Evolutionary conservation across 768 basidiomycete genomes (phyloP).

Genomic region (Pleurotus tuoliensis): DNA sequence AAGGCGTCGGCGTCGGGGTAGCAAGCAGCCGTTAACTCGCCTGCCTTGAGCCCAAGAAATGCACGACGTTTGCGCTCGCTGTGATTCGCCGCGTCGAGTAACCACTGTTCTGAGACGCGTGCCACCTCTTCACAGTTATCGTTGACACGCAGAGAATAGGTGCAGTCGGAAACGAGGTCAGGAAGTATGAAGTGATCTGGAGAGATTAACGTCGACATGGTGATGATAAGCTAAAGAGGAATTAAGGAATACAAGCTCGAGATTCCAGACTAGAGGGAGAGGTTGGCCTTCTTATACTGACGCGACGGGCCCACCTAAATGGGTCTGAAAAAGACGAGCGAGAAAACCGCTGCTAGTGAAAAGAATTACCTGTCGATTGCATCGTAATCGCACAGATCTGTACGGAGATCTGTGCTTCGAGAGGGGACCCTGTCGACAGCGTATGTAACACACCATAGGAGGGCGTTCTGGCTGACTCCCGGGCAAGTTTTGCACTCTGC

Average conservation of each 20-base stretch:
- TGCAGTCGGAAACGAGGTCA: conserved; percentile 25
- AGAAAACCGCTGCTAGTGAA: background rate
- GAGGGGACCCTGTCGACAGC: background rate
- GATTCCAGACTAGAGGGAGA: background rate
- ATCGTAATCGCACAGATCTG: conserved; percentile 1
- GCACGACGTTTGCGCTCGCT: conserved; percentile 7
- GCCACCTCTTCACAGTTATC: conserved; percentile 15
- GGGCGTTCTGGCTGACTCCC: background rate
- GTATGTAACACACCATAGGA: background rate
- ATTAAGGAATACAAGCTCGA: conserved; percentile 3
- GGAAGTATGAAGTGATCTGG: conserved; percentile 17
- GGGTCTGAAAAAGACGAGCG: background rate
- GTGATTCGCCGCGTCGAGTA: conserved; percentile 13
- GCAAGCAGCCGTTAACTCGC: conserved; percentile 38
- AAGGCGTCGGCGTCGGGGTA: conserved; percentile 38
- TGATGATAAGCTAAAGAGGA: background rate
- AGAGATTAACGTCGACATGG: background rate
- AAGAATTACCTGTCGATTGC: background rate
- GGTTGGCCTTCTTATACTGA: background rate
- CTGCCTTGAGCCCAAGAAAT: conserved; percentile 38
- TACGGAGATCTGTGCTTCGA: conserved; percentile 2
- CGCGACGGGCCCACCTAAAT: background rate
- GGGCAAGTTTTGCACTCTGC: background rate
- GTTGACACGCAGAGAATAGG: conserved; percentile 19
- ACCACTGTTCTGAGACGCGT: conserved; percentile 19